Percentiles rank a stretch among this genome's conserved stretches.
These are phyloP conservation scores for Cyphellophora europaea DNA, from an alignment of 2,329 filamentous ascomycete species.

Conservation along the genomic window DNA sequence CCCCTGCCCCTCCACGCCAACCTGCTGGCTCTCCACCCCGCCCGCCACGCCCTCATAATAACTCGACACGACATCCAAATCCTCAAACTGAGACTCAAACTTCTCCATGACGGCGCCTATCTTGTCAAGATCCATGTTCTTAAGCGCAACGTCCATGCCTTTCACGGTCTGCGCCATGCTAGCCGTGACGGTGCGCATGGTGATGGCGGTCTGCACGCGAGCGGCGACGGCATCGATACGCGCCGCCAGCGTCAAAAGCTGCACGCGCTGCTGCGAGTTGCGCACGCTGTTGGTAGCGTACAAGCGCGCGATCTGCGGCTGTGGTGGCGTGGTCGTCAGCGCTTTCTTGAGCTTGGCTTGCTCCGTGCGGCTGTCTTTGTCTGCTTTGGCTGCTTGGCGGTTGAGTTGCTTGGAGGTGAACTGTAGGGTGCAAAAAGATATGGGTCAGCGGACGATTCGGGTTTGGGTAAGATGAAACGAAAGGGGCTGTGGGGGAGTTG, in stretches of 20 bases:
- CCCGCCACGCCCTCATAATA: slow-evolving; percentile 77
- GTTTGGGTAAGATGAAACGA: not conserved
- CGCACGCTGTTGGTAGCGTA: slow-evolving; percentile 37
- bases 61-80: slow-evolving; percentile 43
- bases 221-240: slow-evolving; percentile 41
- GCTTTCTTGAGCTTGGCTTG: slow-evolving; percentile 38
- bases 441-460: not conserved
- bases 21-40: slow-evolving; percentile 31
- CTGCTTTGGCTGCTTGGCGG: slow-evolving; percentile 36
- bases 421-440: slow-evolving; percentile 22
- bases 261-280: slow-evolving; percentile 36
- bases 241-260: slow-evolving; percentile 34
- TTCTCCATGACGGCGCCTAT: slow-evolving; percentile 59
- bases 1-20: slow-evolving; percentile 56
- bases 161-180: slow-evolving; percentile 35
- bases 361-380: slow-evolving; percentile 37
- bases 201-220: slow-evolving; percentile 38
- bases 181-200: slow-evolving; percentile 35
- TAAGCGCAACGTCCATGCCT: slow-evolving; percentile 34
- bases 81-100: slow-evolving; percentile 49
- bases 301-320: slow-evolving; percentile 40
- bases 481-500: not conserved
- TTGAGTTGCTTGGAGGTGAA: slow-evolving; percentile 39
- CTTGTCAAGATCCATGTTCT: slow-evolving; percentile 39
- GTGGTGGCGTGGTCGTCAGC: slow-evolving; percentile 32